phyloP scores from a whole-genome alignment of 2,329 filamentous ascomycete species.

The Cryphonectria japonica region DNA sequence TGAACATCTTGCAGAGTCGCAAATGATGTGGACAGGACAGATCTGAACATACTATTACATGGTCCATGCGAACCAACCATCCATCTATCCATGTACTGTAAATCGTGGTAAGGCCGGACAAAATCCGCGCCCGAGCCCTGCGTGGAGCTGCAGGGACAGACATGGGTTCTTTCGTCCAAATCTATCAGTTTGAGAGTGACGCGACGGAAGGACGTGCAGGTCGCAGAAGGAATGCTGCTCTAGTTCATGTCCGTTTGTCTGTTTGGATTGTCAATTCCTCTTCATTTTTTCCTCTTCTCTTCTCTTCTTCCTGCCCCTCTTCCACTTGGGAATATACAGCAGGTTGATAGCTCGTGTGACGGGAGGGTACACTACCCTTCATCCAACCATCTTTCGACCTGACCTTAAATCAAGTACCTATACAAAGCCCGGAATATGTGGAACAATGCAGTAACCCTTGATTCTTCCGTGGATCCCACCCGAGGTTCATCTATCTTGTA shows the following conservation, averaged over 20 bases:
- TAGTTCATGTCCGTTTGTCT: neutral
- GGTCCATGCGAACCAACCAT: too few relatives aligned
- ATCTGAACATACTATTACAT: neutral
- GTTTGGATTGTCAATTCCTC: too few relatives aligned
- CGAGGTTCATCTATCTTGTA: neutral
- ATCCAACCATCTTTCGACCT: neutral
- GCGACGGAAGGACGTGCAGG: neutral
- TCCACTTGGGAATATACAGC: neutral
- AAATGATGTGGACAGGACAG: neutral
- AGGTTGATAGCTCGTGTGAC: neutral
- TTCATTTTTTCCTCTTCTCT: too few relatives aligned
- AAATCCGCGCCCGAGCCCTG: neutral
- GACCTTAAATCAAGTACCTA: neutral
- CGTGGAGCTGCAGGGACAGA: conserved; percentile 4
- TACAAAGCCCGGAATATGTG: neutral
- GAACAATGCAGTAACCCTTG: neutral
- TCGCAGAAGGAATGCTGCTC: neutral
- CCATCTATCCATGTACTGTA: neutral
- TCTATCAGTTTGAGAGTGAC: neutral
- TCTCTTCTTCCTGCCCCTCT: neutral
- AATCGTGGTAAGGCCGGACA: neutral
- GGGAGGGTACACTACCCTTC: neutral
- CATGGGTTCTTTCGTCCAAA: neutral
- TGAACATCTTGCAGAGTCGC: neutral
- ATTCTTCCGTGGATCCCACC: neutral